Base-by-base conservation (phyloP, 345 rosid species). In the Euphorbia pulcherrima region DNA sequence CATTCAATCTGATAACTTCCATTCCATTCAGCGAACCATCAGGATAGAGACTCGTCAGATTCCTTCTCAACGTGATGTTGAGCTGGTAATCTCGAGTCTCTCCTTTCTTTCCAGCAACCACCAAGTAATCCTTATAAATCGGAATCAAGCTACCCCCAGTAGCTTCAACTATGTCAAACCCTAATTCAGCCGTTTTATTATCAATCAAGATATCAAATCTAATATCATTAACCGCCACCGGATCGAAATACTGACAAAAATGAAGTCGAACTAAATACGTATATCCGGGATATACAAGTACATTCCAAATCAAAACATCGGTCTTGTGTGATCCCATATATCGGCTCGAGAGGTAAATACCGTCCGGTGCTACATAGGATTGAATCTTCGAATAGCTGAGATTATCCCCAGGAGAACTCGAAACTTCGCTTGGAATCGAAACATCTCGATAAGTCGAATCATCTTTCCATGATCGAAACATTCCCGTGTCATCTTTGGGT, bases 191-290 rank as follows among this genome's bases (percentile, higher is more conserved):
- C 4, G 51, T 62, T 52, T 51, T 51, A n/a, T 70, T 70, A 29
- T 70, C 60, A 2, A 70, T 33, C 10, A 16, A 50, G 67, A 70
- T 37, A 6, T 35, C 8, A 41, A 70, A 60, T 37, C 57, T 27
- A 12, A 67, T 24, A 6, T 24, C 40, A 18, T 62, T 27, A 3
- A 52, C 13, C 1, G 60, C 23, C 28, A 54, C 46, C 30, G 0
- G 6, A 12, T 6, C 1, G 28, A 12, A 33, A 18, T 60, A 37
- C 24, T 70, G 67, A 37, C 73, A 70, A n/a, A 70, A 70, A n/a
- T 70, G 73, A n/a, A 70, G 67, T 59, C 73, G 50, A 5, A 70
- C 52, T 24, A 70, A 46, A 27, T 37, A 62, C 14, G 10, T 58
- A 37, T 51, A 61, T 51, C 60, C 73, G 6, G 1, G 53, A 18